A percentile compares a stretch with the other conserved stretches of the same genome.
phyloP scores from a whole-genome alignment of 2,329 filamentous ascomycete genomes.

The Aotearoamyces nothofagi region DNA sequence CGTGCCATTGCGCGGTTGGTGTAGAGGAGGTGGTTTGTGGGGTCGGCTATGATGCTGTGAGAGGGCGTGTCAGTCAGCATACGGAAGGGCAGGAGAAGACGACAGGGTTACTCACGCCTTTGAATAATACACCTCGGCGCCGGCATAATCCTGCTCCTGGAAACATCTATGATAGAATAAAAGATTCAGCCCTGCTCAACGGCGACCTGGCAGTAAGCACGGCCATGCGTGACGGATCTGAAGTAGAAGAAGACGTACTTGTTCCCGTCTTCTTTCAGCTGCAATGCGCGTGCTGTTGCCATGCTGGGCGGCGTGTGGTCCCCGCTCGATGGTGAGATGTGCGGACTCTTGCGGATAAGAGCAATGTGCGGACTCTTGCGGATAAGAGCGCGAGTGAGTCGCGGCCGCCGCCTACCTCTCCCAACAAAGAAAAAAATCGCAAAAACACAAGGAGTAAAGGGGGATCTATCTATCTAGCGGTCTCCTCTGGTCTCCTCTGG shows the following conservation, averaged over 20 bases:
- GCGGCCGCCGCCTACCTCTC: no score
- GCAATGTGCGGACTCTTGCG: no score
- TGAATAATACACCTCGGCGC: conserved; percentile 56
- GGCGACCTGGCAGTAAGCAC: background rate
- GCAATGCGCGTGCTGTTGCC: conserved; percentile 1
- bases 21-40: conserved; percentile 64
- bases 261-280: conserved; percentile 2
- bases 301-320: background rate
- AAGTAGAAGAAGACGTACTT: background rate
- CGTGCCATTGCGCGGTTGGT: conserved; percentile 81
- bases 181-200: background rate
- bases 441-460: no score
- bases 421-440: no score
- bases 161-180: conserved; percentile 32
- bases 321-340: no score
- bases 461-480: no score
- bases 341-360: no score
- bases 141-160: conserved; percentile 44
- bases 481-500: no score
- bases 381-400: no score
- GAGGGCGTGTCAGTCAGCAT: background rate
- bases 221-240: background rate
- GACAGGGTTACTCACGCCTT: conserved; percentile 38
- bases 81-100: conserved; percentile 2
- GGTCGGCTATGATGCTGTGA: conserved; percentile 58